Percentiles rank a stretch among this genome's conserved stretches.
These are phyloP conservation scores for Stenogyne calaminthoides DNA, from an alignment of 305 asterid species.

Conservation along the genomic window DNA sequence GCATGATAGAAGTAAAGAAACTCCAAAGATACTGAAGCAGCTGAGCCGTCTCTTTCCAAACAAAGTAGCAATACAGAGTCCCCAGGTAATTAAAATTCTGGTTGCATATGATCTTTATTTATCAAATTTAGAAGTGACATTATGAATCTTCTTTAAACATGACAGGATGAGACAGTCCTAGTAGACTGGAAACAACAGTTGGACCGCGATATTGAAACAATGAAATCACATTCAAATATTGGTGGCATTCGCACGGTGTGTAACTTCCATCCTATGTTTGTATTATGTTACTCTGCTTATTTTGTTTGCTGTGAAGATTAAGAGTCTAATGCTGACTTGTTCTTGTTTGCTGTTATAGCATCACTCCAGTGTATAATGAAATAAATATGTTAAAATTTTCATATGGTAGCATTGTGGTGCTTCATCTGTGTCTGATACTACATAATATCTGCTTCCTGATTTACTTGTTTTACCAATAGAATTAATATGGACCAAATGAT, in stretches of 20 bases:
- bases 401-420: background rate
- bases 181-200: slow-evolving; percentile 85
- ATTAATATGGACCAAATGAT: background rate
- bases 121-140: slow-evolving; percentile 14
- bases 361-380: background rate
- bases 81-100: slow-evolving; percentile 62
- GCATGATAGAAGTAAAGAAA: slow-evolving; percentile 85
- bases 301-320: slow-evolving; percentile 8
- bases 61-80: slow-evolving; percentile 81
- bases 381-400: background rate
- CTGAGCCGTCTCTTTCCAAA: slow-evolving; percentile 90
- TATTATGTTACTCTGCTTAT: background rate
- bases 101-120: slow-evolving; percentile 15
- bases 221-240: slow-evolving; percentile 77
- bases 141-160: slow-evolving; percentile 20
- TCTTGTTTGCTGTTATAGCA: background rate
- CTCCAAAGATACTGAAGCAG: slow-evolving; percentile 81
- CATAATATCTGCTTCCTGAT: slow-evolving; percentile 1
- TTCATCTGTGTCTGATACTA: slow-evolving; percentile 5
- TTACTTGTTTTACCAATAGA: background rate
- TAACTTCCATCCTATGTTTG: slow-evolving; percentile 19
- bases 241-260: slow-evolving; percentile 74
- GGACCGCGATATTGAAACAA: slow-evolving; percentile 82
- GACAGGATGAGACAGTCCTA: slow-evolving; percentile 75
- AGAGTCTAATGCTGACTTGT: slow-evolving; percentile 5